Conservation (phyloP, 176 grass and related monocot species). For the Guadua angustifolia region DNA sequence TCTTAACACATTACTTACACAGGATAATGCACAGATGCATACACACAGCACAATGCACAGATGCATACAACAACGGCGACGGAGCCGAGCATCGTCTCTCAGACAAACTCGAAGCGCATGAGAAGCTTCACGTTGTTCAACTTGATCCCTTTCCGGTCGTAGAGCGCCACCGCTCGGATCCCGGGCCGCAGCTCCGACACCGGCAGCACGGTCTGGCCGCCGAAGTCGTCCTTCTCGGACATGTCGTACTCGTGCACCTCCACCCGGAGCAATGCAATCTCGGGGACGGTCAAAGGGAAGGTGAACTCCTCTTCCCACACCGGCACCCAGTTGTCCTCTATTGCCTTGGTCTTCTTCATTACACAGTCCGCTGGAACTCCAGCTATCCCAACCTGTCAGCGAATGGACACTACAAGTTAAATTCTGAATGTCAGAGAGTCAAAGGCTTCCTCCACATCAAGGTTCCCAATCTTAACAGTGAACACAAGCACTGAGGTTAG, state of each 20-base stretch:
- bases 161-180: constrained; percentile 74
- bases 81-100: not conserved
- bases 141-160: constrained; percentile 66
- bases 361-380: constrained; percentile 68
- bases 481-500: not conserved
- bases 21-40: not conserved
- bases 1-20: not conserved
- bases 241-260: constrained; percentile 94
- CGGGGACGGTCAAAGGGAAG: constrained; percentile 68
- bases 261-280: constrained; percentile 84
- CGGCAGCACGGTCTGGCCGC: constrained; percentile 75
- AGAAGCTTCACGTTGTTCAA: constrained; percentile 72
- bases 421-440: not conserved
- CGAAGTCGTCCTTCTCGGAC: constrained; percentile 98
- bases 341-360: constrained; percentile 80
- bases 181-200: constrained; percentile 77
- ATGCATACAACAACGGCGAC: not conserved
- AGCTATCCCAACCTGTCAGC: constrained; percentile 73
- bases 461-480: not conserved
- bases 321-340: constrained; percentile 90
- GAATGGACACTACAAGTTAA: not conserved
- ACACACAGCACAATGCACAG: not conserved
- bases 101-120: constrained; percentile 75
- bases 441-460: not conserved
- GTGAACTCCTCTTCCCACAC: constrained; percentile 81